These are phyloP conservation scores for Colletotrichum chrysophilum DNA, from an alignment of 2,329 filamentous ascomycete genomes.

Conservation along the genomic window DNA sequence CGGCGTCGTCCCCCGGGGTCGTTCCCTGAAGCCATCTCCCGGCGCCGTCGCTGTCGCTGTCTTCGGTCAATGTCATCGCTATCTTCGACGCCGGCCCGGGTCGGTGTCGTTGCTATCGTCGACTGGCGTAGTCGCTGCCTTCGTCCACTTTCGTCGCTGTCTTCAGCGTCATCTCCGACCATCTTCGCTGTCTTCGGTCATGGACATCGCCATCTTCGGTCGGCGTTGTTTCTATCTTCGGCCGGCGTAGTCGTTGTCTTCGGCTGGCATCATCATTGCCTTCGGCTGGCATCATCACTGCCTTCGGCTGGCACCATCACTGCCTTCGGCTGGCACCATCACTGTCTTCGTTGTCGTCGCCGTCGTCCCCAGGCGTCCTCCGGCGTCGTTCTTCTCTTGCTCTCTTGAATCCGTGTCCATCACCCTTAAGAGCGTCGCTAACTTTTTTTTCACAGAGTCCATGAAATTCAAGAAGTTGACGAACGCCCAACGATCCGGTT, in stretches of 20 bases:
- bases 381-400: neutral
- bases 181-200: neutral
- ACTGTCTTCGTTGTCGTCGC: neutral
- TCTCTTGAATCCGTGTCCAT: neutral
- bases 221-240: neutral
- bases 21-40: accelerated
- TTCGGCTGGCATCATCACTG: neutral
- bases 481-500: constrained; percentile 93
- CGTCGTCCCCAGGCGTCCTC: neutral
- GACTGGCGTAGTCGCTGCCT: neutral
- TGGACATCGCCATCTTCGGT: neutral
- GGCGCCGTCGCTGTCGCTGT: neutral
- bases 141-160: neutral
- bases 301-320: neutral
- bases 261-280: accelerated
- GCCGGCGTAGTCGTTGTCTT: neutral
- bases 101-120: neutral
- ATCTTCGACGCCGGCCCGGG: neutral
- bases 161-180: neutral
- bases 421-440: neutral
- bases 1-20: neutral
- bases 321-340: accelerated
- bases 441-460: constrained; percentile 33
- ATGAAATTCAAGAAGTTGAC: constrained; percentile 99
- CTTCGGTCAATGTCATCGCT: neutral